Percentiles rank a stretch among this genome's conserved stretches.
Evolutionary conservation across 1,284 basidiomycete genomes (phyloP).

Genomic region (Boletus hoseneyae): DNA sequence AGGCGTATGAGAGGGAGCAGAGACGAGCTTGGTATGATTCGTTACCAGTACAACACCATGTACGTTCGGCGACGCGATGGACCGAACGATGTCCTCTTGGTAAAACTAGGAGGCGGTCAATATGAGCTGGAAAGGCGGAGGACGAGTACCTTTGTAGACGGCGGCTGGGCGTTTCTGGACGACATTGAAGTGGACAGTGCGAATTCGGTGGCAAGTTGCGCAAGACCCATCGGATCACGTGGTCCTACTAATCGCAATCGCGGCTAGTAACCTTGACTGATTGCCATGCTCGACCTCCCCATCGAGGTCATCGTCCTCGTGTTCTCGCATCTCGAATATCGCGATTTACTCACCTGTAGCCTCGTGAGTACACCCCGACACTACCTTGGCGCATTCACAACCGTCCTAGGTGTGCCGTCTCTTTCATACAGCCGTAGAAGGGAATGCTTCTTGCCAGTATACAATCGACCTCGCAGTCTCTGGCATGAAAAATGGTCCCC

Average conservation of each 20-base stretch:
- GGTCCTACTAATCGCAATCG: slow-evolving; percentile 1
- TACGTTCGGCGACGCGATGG: slow-evolving; percentile 40
- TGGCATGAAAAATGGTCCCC: slow-evolving; percentile 47
- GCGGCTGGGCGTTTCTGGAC: slow-evolving; percentile 11
- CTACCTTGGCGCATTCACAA: background rate
- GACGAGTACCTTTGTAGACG: slow-evolving; percentile 26
- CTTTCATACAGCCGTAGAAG: slow-evolving; percentile 38
- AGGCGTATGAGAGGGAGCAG: slow-evolving; percentile 3
- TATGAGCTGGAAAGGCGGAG: background rate
- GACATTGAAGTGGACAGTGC: slow-evolving; percentile 20
- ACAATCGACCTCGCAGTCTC: slow-evolving; percentile 49
- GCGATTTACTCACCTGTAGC: slow-evolving; percentile 38
- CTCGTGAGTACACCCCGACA: slow-evolving; percentile 17
- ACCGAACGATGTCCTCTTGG: slow-evolving; percentile 70
- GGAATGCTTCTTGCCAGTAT: slow-evolving; percentile 44
- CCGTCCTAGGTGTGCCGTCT: slow-evolving; percentile 42
- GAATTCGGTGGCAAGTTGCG: background rate
- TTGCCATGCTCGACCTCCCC: slow-evolving; percentile 26
- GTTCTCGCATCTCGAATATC: slow-evolving; percentile 34
- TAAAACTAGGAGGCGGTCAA: slow-evolving; percentile 50
- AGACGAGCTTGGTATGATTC: background rate
- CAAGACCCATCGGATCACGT: slow-evolving; percentile 20
- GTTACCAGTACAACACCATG: slow-evolving; percentile 30
- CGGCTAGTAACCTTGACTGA: background rate
- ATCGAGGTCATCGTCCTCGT: slow-evolving; percentile 36